phyloP scores from a whole-genome alignment of 2,329 filamentous ascomycete genomes.

The Anisogramma anomala region DNA sequence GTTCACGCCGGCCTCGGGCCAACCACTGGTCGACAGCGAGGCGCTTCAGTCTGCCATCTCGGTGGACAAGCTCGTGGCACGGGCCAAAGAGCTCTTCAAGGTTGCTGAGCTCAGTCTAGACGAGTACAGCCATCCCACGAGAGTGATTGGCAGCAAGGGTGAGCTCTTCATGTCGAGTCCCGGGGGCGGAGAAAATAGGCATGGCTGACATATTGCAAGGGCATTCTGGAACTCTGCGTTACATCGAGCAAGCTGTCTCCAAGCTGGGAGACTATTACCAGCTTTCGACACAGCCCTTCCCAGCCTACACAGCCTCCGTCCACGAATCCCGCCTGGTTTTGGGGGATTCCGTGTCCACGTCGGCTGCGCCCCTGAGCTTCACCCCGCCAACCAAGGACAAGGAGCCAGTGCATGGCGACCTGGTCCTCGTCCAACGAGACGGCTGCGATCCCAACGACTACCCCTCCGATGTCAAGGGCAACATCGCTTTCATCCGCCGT shows the following conservation, averaged over 20 bases:
- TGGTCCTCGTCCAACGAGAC: slow-evolving; percentile 49
- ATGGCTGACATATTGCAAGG: slow-evolving; percentile 30
- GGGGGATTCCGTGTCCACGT: slow-evolving; percentile 37
- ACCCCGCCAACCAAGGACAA: slow-evolving; percentile 53
- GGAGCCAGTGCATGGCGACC: slow-evolving; percentile 45
- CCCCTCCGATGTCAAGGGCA: slow-evolving; percentile 43
- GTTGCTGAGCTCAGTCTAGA: slow-evolving; percentile 47
- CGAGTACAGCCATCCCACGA: slow-evolving; percentile 57
- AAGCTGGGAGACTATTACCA: slow-evolving; percentile 49
- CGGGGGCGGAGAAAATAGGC: no score
- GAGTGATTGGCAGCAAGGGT: slow-evolving; percentile 59
- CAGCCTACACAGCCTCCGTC: slow-evolving; percentile 48
- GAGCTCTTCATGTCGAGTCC: slow-evolving; percentile 11
- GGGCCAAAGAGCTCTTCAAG: slow-evolving; percentile 49
- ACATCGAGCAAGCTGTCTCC: slow-evolving; percentile 45
- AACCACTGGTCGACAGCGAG: slow-evolving; percentile 40
- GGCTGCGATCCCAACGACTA: slow-evolving; percentile 57
- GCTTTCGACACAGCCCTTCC: slow-evolving; percentile 51
- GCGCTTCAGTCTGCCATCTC: slow-evolving; percentile 46
- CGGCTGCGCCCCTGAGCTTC: slow-evolving; percentile 48
- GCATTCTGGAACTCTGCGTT: slow-evolving; percentile 52
- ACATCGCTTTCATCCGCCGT: slow-evolving; percentile 59
- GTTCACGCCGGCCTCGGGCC: slow-evolving; percentile 15
- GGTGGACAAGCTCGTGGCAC: slow-evolving; percentile 41
- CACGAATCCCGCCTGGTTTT: slow-evolving; percentile 47